These are phyloP conservation scores for Telfairia occidentalis DNA, from an alignment of 331 rosid genomes.

Conservation along the genomic window DNA sequence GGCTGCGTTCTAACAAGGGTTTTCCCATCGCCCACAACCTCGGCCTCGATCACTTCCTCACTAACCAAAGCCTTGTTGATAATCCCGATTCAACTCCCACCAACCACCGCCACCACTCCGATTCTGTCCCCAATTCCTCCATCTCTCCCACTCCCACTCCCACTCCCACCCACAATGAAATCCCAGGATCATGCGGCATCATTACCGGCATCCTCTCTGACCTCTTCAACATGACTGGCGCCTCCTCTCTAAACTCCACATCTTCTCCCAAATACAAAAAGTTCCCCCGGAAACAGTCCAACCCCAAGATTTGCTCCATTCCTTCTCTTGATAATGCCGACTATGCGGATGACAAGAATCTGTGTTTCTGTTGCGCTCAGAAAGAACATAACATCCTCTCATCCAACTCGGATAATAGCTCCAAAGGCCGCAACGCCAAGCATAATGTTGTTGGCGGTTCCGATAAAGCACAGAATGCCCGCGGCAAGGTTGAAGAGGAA, in stretches of 20 bases:
- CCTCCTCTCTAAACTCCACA: conserved; percentile 24
- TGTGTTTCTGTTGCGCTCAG: background rate
- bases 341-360: conserved; percentile 11
- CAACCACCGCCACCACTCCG: background rate
- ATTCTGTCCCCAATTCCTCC: conserved; percentile 8
- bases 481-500: conserved; percentile 7
- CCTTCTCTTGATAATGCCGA: background rate
- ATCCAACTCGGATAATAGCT: conserved; percentile 13
- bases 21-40: conserved; percentile 46
- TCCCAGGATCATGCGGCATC: conserved; percentile 11
- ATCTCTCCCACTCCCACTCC: background rate
- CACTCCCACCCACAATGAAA: background rate
- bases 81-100: conserved; percentile 15
- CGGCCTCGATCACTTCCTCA: conserved; percentile 60
- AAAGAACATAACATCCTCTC: conserved; percentile 24
- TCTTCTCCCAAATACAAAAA: conserved; percentile 40
- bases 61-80: conserved; percentile 10
- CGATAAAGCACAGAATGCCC: background rate
- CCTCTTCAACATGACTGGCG: conserved; percentile 48
- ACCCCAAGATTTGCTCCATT: conserved; percentile 50
- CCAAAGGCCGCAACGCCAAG: background rate
- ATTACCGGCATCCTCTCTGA: conserved; percentile 49
- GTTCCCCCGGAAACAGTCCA: conserved; percentile 59
- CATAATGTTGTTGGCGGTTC: background rate
- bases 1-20: conserved; percentile 79